Evolutionary conservation across 2,329 filamentous ascomycete genomes (phyloP).

Genomic region (Aspergillus pseudoviridinutans): DNA sequence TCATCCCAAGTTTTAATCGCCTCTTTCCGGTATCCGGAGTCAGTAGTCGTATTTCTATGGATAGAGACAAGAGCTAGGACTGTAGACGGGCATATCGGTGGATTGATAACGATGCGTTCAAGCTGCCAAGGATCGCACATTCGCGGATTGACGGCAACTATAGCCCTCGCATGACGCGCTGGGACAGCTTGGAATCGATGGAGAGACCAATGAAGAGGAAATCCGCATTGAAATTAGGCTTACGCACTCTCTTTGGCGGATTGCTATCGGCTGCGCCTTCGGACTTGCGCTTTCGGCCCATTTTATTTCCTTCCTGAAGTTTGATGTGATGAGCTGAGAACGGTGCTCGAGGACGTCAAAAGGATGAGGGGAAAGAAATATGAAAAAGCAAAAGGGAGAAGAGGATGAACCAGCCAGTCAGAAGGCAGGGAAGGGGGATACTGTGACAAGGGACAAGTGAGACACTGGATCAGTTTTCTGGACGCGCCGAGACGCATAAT

Average conservation of each 20-base stretch:
- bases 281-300: conserved; percentile 13
- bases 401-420: conserved; percentile 3
- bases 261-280: conserved; percentile 3
- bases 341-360: neutral
- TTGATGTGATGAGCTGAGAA: neutral
- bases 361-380: neutral
- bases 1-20: neutral
- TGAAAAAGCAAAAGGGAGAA: neutral
- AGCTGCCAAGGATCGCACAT: conserved; percentile 4
- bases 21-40: neutral
- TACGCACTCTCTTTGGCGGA: neutral
- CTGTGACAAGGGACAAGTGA: neutral
- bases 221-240: neutral
- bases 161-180: conserved; percentile 10
- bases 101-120: conserved; percentile 6
- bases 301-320: neutral
- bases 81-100: conserved; percentile 4
- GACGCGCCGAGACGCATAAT: conserved; percentile 9
- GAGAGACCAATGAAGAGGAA: neutral
- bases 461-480: conserved; percentile 1
- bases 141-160: conserved; percentile 5
- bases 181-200: conserved; percentile 6
- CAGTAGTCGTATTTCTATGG: neutral
- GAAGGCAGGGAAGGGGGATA: conserved; percentile 3
- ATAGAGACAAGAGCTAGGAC: neutral